A percentile compares a stretch with the other conserved stretches of the same genome.
Conservation (phyloP, 495 filamentous ascomycete species). For the Penicillium lagena region DNA sequence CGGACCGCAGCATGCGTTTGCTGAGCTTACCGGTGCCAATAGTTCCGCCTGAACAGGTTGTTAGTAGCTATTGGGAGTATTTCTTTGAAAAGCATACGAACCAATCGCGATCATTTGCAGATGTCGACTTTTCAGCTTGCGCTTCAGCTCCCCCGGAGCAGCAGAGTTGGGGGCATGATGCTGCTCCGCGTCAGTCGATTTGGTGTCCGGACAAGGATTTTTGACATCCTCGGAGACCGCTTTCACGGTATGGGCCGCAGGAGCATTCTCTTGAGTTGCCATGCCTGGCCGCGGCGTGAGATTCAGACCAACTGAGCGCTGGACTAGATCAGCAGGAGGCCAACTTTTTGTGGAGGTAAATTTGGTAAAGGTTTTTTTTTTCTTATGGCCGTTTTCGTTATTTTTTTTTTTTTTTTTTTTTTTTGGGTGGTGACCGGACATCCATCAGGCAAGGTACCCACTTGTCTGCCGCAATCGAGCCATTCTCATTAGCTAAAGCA, state of each 20-base stretch:
- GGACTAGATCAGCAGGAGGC: not conserved
- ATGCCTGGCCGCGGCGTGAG: slow-evolving; percentile 7
- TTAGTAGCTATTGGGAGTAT: slow-evolving; percentile 42
- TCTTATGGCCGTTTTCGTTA: slow-evolving; percentile 13
- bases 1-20: not conserved
- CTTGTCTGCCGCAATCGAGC: not conserved
- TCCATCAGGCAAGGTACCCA: not conserved
- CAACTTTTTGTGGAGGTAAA: not conserved
- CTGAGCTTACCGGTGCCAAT: slow-evolving; percentile 54
- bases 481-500: not conserved
- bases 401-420: too few species aligned
- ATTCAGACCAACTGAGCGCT: not conserved
- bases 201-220: slow-evolving; percentile 15
- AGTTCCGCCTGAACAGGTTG: slow-evolving; percentile 55
- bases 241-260: too few species aligned
- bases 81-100: slow-evolving; percentile 18
- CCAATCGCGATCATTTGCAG: slow-evolving; percentile 65
- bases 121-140: slow-evolving; percentile 59
- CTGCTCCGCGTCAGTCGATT: slow-evolving; percentile 17
- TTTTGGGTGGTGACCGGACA: not conserved
- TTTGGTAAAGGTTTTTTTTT: slow-evolving; percentile 1
- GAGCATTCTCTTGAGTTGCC: slow-evolving; percentile 4
- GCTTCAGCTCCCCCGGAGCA: slow-evolving; percentile 27
- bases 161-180: slow-evolving; percentile 7
- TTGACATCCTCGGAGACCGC: slow-evolving; percentile 6